Evolutionary conservation across 352 stramenopile species (phyloP).

Genomic region (Aphanomyces stellatus): DNA sequence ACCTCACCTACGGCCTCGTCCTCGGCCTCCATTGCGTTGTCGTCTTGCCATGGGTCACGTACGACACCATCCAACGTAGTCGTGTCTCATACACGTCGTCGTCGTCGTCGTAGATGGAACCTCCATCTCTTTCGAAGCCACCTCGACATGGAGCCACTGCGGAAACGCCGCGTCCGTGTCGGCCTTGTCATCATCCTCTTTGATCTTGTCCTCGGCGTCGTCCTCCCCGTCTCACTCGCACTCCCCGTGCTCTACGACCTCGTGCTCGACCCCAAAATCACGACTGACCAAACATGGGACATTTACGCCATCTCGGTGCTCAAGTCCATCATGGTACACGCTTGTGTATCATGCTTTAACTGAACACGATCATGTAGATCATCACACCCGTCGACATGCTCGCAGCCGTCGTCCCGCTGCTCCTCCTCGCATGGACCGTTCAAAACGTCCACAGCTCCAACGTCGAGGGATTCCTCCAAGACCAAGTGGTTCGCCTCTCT

Average conservation of each 20-base stretch:
- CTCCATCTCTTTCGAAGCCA: neutral
- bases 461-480: neutral
- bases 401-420: neutral
- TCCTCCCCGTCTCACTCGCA: neutral
- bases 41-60: neutral
- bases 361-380: no score
- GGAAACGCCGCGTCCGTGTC: neutral
- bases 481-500: neutral
- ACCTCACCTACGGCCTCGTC: neutral
- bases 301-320: constrained; percentile 3
- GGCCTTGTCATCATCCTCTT: neutral
- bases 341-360: neutral
- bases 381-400: neutral
- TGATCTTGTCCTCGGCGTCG: neutral
- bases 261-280: neutral
- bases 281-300: neutral
- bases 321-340: neutral
- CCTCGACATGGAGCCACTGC: neutral
- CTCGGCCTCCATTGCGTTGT: neutral
- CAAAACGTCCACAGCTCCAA: neutral
- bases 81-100: neutral
- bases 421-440: neutral
- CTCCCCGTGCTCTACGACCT: neutral
- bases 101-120: neutral
- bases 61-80: neutral